These are phyloP conservation scores for Penicillium capsulatum DNA, from an alignment of 2,329 filamentous ascomycete species.

Conservation along the genomic window DNA sequence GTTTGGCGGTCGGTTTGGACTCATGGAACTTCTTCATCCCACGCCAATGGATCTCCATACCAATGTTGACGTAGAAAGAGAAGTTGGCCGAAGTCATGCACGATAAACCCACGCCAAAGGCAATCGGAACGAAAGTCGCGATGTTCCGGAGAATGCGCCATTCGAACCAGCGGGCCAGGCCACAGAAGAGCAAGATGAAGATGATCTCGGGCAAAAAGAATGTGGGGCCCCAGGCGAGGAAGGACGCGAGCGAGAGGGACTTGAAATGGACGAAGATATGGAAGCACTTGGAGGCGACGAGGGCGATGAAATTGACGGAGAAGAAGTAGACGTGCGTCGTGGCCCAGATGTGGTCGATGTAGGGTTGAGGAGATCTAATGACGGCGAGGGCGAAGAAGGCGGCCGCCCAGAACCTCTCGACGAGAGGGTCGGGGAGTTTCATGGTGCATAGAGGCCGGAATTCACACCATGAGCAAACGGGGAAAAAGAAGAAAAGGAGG, in stretches of 20 bases:
- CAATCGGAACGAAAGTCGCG: constrained; percentile 3
- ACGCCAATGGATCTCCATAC: constrained; percentile 24
- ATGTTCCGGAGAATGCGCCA: constrained; percentile 6
- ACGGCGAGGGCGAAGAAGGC: constrained; percentile 4
- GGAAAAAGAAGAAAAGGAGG: too few relatives aligned
- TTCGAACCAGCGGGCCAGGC: constrained; percentile 10
- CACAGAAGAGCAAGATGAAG: constrained; percentile 11
- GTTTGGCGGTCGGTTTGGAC: neutral
- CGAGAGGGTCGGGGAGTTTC: too few relatives aligned
- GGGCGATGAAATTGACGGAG: constrained; percentile 13
- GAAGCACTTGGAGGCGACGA: constrained; percentile 12
- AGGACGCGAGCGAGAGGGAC: constrained; percentile 1
- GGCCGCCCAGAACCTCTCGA: constrained; percentile 1
- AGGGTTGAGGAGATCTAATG: constrained; percentile 10
- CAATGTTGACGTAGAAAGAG: constrained; percentile 7
- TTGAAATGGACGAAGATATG: constrained; percentile 9
- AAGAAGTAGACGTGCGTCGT: constrained; percentile 10
- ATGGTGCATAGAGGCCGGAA: too few relatives aligned
- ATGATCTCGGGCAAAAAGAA: constrained; percentile 14
- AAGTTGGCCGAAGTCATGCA: constrained; percentile 18
- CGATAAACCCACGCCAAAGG: constrained; percentile 13
- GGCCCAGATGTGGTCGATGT: constrained; percentile 8
- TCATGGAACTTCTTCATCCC: constrained; percentile 6
- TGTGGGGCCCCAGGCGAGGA: constrained; percentile 12
- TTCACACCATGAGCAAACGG: too few relatives aligned